Evolutionary conservation across 2,329 filamentous ascomycete genomes (phyloP).

Genomic region (Sordariomycetes sp.): DNA sequence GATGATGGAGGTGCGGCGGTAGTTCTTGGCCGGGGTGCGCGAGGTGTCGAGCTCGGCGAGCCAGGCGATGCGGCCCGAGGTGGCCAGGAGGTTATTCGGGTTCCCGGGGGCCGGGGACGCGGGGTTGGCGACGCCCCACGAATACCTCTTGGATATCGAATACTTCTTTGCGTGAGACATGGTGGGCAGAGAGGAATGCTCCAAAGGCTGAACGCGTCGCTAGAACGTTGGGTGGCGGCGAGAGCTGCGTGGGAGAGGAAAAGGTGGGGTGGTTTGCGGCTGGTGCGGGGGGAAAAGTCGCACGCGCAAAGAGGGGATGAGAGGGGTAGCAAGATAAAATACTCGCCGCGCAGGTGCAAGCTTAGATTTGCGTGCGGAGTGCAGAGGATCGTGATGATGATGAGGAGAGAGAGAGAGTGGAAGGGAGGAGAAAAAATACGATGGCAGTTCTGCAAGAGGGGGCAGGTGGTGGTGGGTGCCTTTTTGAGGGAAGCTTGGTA

Average conservation of each 20-base stretch:
- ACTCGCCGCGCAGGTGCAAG: neutral
- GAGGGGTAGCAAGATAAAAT: neutral
- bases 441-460: neutral
- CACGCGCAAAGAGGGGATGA: neutral
- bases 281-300: neutral
- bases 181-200: neutral
- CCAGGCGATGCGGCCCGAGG: slow-evolving; percentile 40
- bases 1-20: slow-evolving; percentile 95
- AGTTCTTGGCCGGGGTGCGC: slow-evolving; percentile 76
- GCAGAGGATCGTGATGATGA: neutral
- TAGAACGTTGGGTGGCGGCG: neutral
- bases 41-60: slow-evolving; percentile 73
- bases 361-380: neutral
- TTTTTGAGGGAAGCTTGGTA: neutral
- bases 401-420: neutral
- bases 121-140: neutral
- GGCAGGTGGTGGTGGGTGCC: neutral
- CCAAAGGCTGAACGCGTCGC: neutral
- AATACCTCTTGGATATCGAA: slow-evolving; percentile 5
- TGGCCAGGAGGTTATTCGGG: slow-evolving; percentile 5
- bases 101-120: neutral
- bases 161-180: slow-evolving; percentile 4
- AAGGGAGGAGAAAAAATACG: neutral
- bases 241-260: neutral
- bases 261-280: neutral